Evolutionary conservation across 2,329 filamentous ascomycete species (phyloP), one percentile per base, ranked within the genome.

Genomic region (Leptographium lundbergii): DNA sequence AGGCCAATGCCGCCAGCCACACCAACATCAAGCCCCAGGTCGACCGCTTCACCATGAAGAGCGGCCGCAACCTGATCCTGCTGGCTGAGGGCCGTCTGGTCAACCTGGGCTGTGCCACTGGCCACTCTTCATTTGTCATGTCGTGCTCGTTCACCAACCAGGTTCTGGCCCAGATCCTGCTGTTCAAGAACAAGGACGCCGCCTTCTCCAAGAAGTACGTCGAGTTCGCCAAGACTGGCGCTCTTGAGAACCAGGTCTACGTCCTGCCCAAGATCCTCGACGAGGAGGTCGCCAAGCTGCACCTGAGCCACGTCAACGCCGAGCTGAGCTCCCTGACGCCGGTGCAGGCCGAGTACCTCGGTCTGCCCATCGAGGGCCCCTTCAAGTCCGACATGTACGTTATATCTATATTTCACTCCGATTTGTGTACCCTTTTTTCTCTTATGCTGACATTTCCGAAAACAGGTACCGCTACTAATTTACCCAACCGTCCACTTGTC

Each of bases 71-170:
- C 84, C 91, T 99, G 82, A 95, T 99, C 78, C 91, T 99, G 70
- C 86, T 99, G 65, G 94, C 94, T 65, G 94, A 97, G 82, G 94
- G 94, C 69, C 92, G 94, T 81, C 88, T 99, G 66, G 94, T 99
- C 80, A 99, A 99, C 87, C 83, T 99, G 69, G 94, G 94, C 77
- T 99, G 94, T 78, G 94, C 94, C 73, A 99, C 94, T 65, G 94
- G 94, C 68, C 94, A 99, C 88, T 96, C 91, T 67, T 97, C 92
- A 57, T 99, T 99, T 77, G 94, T 99, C 82, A 97, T 99, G 94
- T 96, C 91, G 69, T 99, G 94, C 88, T 97, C 92, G 65, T 99
- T 99, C 88, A 95, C 91, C 84, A 99, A 99, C 88, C 94, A 99
- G 84, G 94, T 97, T 70, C 89, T 99, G 74, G 94, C 94, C 67